A percentile compares a stretch with the other conserved stretches of the same genome.
Conservation (phyloP, 2,329 filamentous ascomycete species). For the Hortaea werneckii region DNA sequence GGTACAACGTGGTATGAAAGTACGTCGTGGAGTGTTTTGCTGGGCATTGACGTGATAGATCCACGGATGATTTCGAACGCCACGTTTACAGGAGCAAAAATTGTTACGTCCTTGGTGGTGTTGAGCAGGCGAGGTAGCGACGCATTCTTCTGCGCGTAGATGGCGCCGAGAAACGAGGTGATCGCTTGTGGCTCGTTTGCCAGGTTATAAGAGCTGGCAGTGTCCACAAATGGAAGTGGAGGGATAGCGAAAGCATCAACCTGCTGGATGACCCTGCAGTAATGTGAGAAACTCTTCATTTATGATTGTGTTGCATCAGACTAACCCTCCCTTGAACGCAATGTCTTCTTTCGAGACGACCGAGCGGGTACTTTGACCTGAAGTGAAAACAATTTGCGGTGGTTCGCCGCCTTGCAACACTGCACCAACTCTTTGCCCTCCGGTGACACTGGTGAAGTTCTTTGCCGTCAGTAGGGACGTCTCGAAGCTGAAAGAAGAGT, state of each 20-base stretch:
- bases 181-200: constrained; percentile 28
- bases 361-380: constrained; percentile 34
- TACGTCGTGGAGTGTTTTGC: constrained; percentile 19
- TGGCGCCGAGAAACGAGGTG: constrained; percentile 38
- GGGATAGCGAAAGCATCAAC: constrained; percentile 44
- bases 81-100: constrained; percentile 23
- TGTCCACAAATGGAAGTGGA: constrained; percentile 34
- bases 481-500: constrained; percentile 28
- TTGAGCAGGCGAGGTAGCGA: constrained; percentile 16
- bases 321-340: constrained; percentile 36
- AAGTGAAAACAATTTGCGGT: constrained; percentile 32
- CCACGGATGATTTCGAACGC: constrained; percentile 26
- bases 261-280: constrained; percentile 41
- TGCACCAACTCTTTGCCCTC: constrained; percentile 40
- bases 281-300: background rate
- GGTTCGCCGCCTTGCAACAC: constrained; percentile 28
- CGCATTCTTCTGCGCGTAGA: constrained; percentile 22
- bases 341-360: constrained; percentile 15
- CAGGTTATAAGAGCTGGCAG: constrained; percentile 21
- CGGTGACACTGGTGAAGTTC: constrained; percentile 40
- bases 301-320: constrained; percentile 15
- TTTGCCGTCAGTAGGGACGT: constrained; percentile 35
- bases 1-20: constrained; percentile 28
- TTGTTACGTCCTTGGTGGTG: constrained; percentile 17
- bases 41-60: constrained; percentile 22